Evolutionary conservation across 2,329 filamentous ascomycete species (phyloP).

Genomic region (Trichoderma cornu-damae): DNA sequence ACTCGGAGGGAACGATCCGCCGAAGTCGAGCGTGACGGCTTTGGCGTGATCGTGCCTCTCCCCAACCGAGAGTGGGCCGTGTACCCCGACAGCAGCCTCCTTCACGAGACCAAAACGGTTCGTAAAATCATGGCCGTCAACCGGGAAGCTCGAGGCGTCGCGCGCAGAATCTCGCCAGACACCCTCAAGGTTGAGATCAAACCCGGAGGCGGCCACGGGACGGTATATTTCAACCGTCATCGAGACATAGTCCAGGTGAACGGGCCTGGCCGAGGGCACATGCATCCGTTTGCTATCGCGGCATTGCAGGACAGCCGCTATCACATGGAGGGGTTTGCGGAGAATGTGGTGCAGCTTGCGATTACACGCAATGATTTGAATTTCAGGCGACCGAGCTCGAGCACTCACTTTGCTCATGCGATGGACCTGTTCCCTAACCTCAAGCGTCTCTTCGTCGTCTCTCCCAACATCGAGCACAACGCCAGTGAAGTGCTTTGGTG

Average conservation of each 20-base stretch:
- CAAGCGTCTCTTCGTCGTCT: constrained; percentile 26
- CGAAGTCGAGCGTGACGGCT: background rate
- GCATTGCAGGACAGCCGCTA: background rate
- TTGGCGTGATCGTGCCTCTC: background rate
- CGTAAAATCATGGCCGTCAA: constrained; percentile 33
- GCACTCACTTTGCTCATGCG: constrained; percentile 3
- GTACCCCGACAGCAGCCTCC: constrained; percentile 21
- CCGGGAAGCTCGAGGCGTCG: constrained; percentile 35
- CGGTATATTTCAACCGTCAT: constrained; percentile 30
- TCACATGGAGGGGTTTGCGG: constrained; percentile 27
- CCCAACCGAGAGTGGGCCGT: background rate
- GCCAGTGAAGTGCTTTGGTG: constrained; percentile 30
- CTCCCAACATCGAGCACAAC: rapidly evolving
- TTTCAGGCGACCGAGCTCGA: background rate
- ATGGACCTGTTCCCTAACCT: constrained; percentile 26
- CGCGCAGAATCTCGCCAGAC: constrained; percentile 31
- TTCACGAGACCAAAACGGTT: constrained; percentile 27
- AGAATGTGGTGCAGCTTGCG: constrained; percentile 30
- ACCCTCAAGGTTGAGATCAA: constrained; percentile 27
- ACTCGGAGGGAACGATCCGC: background rate
- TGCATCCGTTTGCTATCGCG: background rate
- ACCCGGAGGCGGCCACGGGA: constrained; percentile 21
- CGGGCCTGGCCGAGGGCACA: background rate
- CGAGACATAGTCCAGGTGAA: constrained; percentile 31
- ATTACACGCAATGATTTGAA: constrained; percentile 19